These are phyloP conservation scores for Pichia sp. DNA, from an alignment of 1,139 yeast genomes.

Conservation along the genomic window DNA sequence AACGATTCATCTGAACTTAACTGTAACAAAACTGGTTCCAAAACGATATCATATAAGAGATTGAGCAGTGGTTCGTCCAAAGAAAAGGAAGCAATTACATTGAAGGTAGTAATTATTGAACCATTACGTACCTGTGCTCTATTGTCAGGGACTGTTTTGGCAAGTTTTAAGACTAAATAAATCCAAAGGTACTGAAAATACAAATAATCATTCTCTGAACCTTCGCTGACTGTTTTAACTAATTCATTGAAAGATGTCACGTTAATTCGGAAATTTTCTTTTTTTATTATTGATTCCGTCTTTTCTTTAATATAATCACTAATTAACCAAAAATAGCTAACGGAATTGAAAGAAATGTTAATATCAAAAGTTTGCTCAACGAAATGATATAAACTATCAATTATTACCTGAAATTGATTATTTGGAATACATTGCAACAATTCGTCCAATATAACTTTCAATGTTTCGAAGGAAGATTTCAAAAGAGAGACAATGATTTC, in stretches of 20 bases:
- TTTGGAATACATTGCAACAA: conserved; percentile 67
- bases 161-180: conserved; percentile 54
- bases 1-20: conserved; percentile 18
- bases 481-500: conserved; percentile 44
- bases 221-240: conserved; percentile 22
- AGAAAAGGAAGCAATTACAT: conserved; percentile 78
- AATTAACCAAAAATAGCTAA: conserved; percentile 86
- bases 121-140: conserved; percentile 86
- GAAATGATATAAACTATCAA: conserved; percentile 68
- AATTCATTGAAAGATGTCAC: conserved; percentile 26
- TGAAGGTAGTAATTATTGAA: conserved; percentile 79
- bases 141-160: conserved; percentile 54
- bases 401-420: conserved; percentile 52
- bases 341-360: conserved; percentile 84
- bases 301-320: conserved; percentile 59
- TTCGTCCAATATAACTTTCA: conserved; percentile 80
- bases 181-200: conserved; percentile 46
- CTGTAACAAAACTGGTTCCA: conserved; percentile 35
- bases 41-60: conserved; percentile 45
- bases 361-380: conserved; percentile 65
- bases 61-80: conserved; percentile 51
- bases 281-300: conserved; percentile 11
- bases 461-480: conserved; percentile 67
- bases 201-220: conserved; percentile 15
- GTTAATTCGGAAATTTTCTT: conserved; percentile 4